Base-by-base conservation (phyloP, 1,284 basidiomycete genomes). In the Gymnopus androsaceus region DNA sequence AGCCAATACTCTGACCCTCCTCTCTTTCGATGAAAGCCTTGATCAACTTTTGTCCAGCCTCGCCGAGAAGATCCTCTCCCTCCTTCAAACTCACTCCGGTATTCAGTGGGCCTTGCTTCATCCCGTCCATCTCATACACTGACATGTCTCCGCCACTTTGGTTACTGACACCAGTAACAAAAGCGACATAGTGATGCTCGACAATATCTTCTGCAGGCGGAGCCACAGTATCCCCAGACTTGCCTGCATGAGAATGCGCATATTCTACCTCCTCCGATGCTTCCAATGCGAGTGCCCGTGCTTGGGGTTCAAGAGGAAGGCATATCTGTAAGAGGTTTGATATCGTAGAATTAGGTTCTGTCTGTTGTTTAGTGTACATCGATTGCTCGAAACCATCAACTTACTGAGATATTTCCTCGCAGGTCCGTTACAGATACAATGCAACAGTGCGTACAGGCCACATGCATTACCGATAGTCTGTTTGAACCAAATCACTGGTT, bases 391-490 rank as follows among this genome's bases (percentile, higher is more conserved):
- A 30, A 17, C 4, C 7, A 12, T 8, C 7, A 15, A 58, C 62
- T 49, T 41, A 72, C 69, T 57, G 49, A 72, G 67, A 53, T 62
- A 64, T 7, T 61, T 41, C 14, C 60, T 59, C 17, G 64, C 67
- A 8, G 54, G 52, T 1, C 63, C 67, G 50, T 73, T 74, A 17
- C 62, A 62, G 11, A 70, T 58, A 3, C 68, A 66, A 51, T 74
- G 72, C 51, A 73, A 56, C 51, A 72, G 61, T 3, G 63, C 72
- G 44, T 72, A 72, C 8, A 72, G 54, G 15, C 72, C 72, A 54
- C 72, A 74, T 2, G 72, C 72, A 51, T 72, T 67, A 14, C 64
- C 54, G 42, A 73, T 72, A 7, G 68, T 72, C 59, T 74, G 72
- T 28, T 67, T 59, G 56, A 67, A 71, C 71, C 71, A 74, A 19